These are phyloP conservation scores for Plantago coronopus DNA, from an alignment of 305 asterid genomes.

Conservation along the genomic window DNA sequence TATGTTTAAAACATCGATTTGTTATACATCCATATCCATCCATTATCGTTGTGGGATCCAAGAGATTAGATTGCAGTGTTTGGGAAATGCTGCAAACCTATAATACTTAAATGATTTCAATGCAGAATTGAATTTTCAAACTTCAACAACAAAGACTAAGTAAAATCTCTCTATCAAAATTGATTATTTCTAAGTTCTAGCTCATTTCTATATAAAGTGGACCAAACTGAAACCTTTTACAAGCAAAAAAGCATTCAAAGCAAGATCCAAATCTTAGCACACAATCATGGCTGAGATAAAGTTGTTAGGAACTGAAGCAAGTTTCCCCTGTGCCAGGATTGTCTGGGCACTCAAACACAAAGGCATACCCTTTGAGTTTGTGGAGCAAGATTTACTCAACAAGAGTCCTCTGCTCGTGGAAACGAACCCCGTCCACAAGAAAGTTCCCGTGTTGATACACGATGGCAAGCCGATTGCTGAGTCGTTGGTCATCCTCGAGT, in stretches of 20 bases:
- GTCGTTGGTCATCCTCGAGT: constrained; percentile 27
- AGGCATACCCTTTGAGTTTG: constrained; percentile 20
- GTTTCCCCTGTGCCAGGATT: constrained; percentile 27
- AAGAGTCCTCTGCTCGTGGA: constrained; percentile 29
- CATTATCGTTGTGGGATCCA: no score
- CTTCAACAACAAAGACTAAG: no score
- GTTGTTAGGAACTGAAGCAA: constrained; percentile 21
- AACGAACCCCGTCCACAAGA: constrained; percentile 31
- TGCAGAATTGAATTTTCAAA: no score
- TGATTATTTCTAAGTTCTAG: no score
- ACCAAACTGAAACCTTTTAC: not conserved
- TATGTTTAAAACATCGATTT: no score
- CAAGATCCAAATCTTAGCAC: not conserved
- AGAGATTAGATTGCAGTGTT: no score
- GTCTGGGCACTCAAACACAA: constrained; percentile 32
- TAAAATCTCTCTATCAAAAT: no score
- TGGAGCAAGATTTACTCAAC: constrained; percentile 27
- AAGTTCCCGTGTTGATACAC: constrained; percentile 29
- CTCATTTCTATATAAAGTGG: not conserved
- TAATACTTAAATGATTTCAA: no score
- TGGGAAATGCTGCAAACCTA: no score
- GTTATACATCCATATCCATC: no score
- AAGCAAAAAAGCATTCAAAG: no score
- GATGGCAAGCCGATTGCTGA: constrained; percentile 18
- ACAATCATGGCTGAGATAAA: constrained; percentile 25